A percentile compares a stretch with the other conserved stretches of the same genome.
Conservation (phyloP, 192 early-diverging fungal species). For the Kickxella alabastrina region DNA sequence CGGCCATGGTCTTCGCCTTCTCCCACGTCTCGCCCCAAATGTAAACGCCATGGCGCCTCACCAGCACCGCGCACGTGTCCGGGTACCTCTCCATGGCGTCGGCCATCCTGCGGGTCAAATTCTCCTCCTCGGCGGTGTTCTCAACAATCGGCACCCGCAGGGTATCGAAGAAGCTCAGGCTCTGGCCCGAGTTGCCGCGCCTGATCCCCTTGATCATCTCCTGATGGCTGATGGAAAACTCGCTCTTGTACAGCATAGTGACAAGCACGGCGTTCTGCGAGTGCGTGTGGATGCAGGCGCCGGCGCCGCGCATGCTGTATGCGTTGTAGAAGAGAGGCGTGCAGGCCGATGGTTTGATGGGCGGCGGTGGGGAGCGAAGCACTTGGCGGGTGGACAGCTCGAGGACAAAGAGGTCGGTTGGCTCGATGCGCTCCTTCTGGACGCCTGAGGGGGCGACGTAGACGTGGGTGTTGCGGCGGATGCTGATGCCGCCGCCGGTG, state of each 20-base stretch:
- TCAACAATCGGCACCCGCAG: conserved; percentile 92
- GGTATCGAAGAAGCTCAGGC: conserved; percentile 74
- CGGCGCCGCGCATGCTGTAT: conserved; percentile 77
- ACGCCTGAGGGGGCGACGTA: conserved; percentile 93
- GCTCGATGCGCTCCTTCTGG: conserved; percentile 89
- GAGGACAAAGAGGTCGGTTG: conserved; percentile 84
- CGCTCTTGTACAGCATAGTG: conserved; percentile 75
- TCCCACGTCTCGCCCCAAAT: conserved; percentile 97
- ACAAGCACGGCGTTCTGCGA: conserved; percentile 94
- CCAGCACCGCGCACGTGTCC: conserved; percentile 90
- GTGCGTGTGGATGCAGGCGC: conserved; percentile 95
- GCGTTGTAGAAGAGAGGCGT: conserved; percentile 94
- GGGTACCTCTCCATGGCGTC: conserved; percentile 84
- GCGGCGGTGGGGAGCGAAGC: conserved; percentile 64
- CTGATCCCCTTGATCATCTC: conserved; percentile 99
- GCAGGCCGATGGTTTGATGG: conserved; percentile 83
- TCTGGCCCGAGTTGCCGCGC: conserved; percentile 60
- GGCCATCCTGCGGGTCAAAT: conserved; percentile 83
- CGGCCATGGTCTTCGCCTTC: conserved; percentile 96
- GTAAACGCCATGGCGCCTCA: conserved; percentile 93
- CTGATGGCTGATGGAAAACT: conserved; percentile 88
- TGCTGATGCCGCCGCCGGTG: conserved; percentile 87
- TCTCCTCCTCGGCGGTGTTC: conserved; percentile 91
- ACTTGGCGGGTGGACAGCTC: conserved; percentile 54
- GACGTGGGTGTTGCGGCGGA: conserved; percentile 66